These are phyloP conservation scores for Oenanthe sinensis DNA, from an alignment of 129 eudicot species.

Conservation along the genomic window DNA sequence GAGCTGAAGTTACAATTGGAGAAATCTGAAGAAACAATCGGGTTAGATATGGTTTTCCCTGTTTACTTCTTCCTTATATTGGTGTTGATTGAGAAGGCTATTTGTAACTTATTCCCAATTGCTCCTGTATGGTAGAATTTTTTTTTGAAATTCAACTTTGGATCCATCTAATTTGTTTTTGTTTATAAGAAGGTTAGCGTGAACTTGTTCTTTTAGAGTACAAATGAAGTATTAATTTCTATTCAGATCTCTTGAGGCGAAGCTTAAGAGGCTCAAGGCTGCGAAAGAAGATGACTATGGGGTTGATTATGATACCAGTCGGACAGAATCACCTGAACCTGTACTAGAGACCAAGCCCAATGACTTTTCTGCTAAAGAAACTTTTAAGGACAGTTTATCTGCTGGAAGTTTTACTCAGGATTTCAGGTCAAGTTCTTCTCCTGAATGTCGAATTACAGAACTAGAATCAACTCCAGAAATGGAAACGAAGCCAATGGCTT, in stretches of 20 bases:
- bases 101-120: not conserved
- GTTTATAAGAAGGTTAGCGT: not conserved
- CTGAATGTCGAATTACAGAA: slow-evolving; percentile 30
- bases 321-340: slow-evolving; percentile 45
- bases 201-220: not conserved
- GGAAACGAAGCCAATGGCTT: slow-evolving; percentile 24
- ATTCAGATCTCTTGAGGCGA: slow-evolving; percentile 60
- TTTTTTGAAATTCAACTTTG: not conserved
- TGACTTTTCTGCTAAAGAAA: slow-evolving; percentile 32
- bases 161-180: not conserved
- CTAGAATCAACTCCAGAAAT: slow-evolving; percentile 21
- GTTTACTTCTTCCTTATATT: not conserved
- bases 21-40: slow-evolving; percentile 66
- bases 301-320: slow-evolving; percentile 37
- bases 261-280: slow-evolving; percentile 51
- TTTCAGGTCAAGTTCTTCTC: slow-evolving; percentile 28
- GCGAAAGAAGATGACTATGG: slow-evolving; percentile 26
- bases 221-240: not conserved
- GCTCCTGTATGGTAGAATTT: not conserved
- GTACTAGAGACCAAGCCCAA: slow-evolving; percentile 24
- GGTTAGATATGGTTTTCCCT: slow-evolving; percentile 37
- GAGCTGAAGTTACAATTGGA: slow-evolving; percentile 64
- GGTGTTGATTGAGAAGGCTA: not conserved
- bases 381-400: slow-evolving; percentile 50
- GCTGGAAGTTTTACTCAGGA: slow-evolving; percentile 78